These are phyloP conservation scores for Phytophthora syringae DNA, from an alignment of 352 stramenopile genomes.

Conservation along the genomic window DNA sequence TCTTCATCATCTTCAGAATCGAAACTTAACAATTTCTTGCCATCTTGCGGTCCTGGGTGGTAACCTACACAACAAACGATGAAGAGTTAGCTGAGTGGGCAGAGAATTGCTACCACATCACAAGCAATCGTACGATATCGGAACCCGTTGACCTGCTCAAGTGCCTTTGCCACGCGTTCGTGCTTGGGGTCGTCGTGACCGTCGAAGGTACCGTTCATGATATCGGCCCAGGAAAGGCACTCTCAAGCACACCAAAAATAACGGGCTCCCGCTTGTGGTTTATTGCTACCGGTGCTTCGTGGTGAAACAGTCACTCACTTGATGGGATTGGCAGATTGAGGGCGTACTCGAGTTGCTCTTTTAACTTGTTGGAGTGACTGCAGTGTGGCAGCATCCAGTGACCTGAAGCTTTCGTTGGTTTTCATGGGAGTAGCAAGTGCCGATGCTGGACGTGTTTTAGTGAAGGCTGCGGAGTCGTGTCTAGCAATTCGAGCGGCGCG, in stretches of 20 bases:
- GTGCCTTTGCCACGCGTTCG: slow-evolving; percentile 61
- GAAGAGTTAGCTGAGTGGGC: not conserved
- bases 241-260: slow-evolving; percentile 33
- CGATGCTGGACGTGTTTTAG: slow-evolving; percentile 22
- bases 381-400: slow-evolving; percentile 46
- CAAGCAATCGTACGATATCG: slow-evolving; percentile 55
- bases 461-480: slow-evolving; percentile 5
- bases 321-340: slow-evolving; percentile 45
- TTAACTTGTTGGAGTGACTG: slow-evolving; percentile 59
- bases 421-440: slow-evolving; percentile 15
- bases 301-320: slow-evolving; percentile 27
- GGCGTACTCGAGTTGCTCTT: slow-evolving; percentile 41
- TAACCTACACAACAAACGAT: slow-evolving; percentile 46
- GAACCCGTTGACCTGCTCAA: slow-evolving; percentile 76
- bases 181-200: slow-evolving; percentile 47
- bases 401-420: slow-evolving; percentile 17
- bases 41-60: slow-evolving; percentile 40
- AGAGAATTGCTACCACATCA: not conserved
- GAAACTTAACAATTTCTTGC: slow-evolving; percentile 53
- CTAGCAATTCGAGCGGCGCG: slow-evolving; percentile 1
- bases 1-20: slow-evolving; percentile 53
- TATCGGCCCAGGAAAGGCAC: not conserved
- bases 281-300: not conserved
- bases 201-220: slow-evolving; percentile 28
- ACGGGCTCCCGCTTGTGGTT: not conserved